Conservation (phyloP, 139 green algal genomes). For the Tetradesmus obliquus region DNA sequence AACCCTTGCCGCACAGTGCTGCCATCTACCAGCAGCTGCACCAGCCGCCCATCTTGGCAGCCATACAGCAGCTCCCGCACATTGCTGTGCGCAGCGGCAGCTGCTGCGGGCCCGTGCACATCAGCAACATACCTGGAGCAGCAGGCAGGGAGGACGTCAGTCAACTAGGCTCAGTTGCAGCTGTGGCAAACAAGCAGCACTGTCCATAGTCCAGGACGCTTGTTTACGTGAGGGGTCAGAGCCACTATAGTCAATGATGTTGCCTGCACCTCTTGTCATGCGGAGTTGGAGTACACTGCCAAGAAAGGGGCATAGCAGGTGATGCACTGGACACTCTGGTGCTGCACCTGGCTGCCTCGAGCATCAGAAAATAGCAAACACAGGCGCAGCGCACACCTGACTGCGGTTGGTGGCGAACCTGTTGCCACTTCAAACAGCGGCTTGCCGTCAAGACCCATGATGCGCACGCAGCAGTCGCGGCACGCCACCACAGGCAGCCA, state of each 20-base stretch:
- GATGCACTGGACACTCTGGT: no score
- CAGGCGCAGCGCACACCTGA: no score
- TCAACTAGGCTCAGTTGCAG: neutral
- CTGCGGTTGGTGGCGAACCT: conserved; percentile 55
- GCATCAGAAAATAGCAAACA: no score
- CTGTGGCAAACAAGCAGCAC: neutral
- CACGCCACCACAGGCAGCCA: conserved; percentile 68
- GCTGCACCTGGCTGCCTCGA: no score
- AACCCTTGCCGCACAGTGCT: conserved; percentile 66
- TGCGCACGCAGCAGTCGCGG: conserved; percentile 68
- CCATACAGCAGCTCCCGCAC: conserved; percentile 80
- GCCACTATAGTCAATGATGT: no score
- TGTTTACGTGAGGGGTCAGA: no score
- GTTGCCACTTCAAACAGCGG: conserved; percentile 63
- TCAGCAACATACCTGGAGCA: conserved; percentile 34
- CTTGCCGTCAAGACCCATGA: conserved; percentile 45
- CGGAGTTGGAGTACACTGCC: no score
- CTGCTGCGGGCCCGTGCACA: neutral
- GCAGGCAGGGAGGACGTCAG: neutral
- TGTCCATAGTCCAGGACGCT: no score
- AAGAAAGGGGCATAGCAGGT: no score
- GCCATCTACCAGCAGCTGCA: conserved; percentile 75
- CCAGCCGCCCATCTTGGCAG: conserved; percentile 60
- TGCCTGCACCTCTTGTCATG: no score
- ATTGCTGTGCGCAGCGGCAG: conserved; percentile 15